These are phyloP conservation scores for Phytophthora meadii DNA, from an alignment of 352 stramenopile species.

Conservation along the genomic window DNA sequence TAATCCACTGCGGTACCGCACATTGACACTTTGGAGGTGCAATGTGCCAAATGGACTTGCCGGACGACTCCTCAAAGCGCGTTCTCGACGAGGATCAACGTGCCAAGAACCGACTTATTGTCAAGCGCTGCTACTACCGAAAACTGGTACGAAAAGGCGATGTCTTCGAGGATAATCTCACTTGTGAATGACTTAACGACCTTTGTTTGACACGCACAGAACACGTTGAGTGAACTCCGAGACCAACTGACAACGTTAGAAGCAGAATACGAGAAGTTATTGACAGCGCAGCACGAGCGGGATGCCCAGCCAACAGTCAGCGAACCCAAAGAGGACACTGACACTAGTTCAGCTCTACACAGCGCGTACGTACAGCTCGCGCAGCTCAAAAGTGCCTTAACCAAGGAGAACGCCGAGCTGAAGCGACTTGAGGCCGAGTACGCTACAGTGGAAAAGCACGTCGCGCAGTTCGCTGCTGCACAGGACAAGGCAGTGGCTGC, in stretches of 20 bases:
- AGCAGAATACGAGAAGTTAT: conserved; percentile 46
- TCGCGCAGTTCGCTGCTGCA: conserved; percentile 39
- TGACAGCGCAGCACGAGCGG: conserved; percentile 36
- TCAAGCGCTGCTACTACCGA: conserved; percentile 81
- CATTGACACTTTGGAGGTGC: conserved; percentile 18
- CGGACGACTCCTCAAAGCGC: conserved; percentile 13
- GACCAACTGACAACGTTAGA: conserved; percentile 49
- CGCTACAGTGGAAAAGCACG: conserved; percentile 53
- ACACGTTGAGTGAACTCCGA: conserved; percentile 61
- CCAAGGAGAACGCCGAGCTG: conserved; percentile 58
- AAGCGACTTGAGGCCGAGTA: conserved; percentile 51
- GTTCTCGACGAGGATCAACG: conserved; percentile 42
- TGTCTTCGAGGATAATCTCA: not conserved
- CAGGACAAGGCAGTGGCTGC: conserved; percentile 45
- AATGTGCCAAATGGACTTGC: conserved; percentile 29
- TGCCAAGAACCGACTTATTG: conserved; percentile 63
- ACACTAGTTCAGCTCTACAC: conserved; percentile 18
- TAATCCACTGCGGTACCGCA: conserved; percentile 24
- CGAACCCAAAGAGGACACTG: not conserved
- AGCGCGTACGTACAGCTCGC: conserved; percentile 53
- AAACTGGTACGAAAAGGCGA: conserved; percentile 52
- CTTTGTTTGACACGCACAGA: conserved; percentile 29
- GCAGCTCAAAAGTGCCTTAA: conserved; percentile 50
- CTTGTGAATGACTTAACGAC: conserved; percentile 1
- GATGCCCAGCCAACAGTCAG: conserved; percentile 34